Evolutionary conservation across 768 basidiomycete genomes (phyloP).

Genomic region (Leccinum obscurum): DNA sequence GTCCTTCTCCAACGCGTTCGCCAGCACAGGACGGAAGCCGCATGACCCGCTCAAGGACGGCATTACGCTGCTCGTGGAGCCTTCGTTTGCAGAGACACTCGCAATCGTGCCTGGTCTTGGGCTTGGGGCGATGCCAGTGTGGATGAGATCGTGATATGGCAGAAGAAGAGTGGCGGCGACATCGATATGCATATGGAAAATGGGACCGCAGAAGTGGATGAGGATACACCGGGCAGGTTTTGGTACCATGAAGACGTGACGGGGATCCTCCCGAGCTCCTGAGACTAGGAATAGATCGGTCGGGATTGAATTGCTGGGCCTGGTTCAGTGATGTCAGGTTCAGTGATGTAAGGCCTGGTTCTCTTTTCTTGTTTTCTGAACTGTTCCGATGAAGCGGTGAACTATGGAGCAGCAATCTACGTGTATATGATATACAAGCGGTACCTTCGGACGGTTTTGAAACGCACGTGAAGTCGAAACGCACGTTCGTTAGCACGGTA

Average conservation of each 20-base stretch:
- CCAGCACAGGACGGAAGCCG: constrained; percentile 19
- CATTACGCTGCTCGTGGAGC: constrained; percentile 59
- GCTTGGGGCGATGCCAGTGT: constrained; percentile 50
- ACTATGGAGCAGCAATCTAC: too few species aligned
- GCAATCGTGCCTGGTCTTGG: constrained; percentile 51
- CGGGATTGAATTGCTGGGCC: background rate
- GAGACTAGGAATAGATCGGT: constrained; percentile 2
- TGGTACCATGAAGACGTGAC: constrained; percentile 65
- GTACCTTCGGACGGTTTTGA: too few species aligned
- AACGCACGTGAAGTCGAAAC: too few species aligned
- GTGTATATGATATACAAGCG: too few species aligned
- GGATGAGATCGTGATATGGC: constrained; percentile 61
- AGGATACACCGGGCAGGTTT: constrained; percentile 25
- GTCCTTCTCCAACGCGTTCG: constrained; percentile 4
- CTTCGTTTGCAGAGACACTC: constrained; percentile 42
- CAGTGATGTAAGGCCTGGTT: background rate
- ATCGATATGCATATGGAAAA: background rate
- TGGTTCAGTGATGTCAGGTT: too few species aligned
- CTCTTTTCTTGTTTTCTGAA: background rate
- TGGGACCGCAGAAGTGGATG: constrained; percentile 10
- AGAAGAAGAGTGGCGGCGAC: constrained; percentile 14
- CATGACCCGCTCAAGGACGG: constrained; percentile 58
- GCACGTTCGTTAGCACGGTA: too few species aligned
- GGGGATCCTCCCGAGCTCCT: constrained; percentile 53
- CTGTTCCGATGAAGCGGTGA: too few species aligned